phyloP scores from a whole-genome alignment of 331 rosid species.

The Quercus lobata region DNA sequence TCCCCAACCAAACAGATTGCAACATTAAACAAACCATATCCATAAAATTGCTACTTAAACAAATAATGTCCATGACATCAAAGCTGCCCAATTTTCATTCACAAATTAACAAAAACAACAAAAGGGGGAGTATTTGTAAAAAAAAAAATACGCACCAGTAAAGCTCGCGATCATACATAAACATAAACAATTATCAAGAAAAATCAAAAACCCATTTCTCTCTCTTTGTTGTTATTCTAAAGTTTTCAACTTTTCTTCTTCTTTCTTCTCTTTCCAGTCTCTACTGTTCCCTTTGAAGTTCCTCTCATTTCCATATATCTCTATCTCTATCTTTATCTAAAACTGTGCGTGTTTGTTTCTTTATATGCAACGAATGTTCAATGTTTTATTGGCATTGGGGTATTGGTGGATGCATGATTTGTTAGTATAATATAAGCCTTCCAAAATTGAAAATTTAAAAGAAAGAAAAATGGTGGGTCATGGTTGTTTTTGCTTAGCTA shows the following conservation, averaged over 20 bases:
- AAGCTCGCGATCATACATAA: neutral
- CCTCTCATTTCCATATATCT: constrained; percentile 23
- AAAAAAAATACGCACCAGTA: neutral
- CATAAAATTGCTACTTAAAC: neutral
- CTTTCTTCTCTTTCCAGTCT: constrained; percentile 9
- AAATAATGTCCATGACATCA: neutral
- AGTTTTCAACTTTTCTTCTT: constrained; percentile 31
- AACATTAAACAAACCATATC: neutral
- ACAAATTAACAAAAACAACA: neutral
- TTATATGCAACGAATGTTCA: neutral
- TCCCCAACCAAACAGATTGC: neutral
- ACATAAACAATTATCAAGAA: neutral
- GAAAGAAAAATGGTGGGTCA: constrained; percentile 47
- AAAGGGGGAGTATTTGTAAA: too few relatives aligned
- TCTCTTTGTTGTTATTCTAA: constrained; percentile 1
- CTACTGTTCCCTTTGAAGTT: constrained; percentile 14
- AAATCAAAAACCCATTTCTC: constrained; percentile 20
- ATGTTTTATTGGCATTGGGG: constrained; percentile 17
- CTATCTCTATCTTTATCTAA: constrained; percentile 15
- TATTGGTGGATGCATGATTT: constrained; percentile 19
- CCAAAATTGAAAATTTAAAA: constrained; percentile 14
- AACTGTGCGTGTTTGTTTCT: neutral
- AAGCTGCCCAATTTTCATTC: neutral
- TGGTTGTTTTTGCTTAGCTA: constrained; percentile 31
- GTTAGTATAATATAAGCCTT: constrained; percentile 10